These are phyloP conservation scores for Moesziomyces sp. DNA, from an alignment of 1,284 basidiomycete species.

Conservation along the genomic window DNA sequence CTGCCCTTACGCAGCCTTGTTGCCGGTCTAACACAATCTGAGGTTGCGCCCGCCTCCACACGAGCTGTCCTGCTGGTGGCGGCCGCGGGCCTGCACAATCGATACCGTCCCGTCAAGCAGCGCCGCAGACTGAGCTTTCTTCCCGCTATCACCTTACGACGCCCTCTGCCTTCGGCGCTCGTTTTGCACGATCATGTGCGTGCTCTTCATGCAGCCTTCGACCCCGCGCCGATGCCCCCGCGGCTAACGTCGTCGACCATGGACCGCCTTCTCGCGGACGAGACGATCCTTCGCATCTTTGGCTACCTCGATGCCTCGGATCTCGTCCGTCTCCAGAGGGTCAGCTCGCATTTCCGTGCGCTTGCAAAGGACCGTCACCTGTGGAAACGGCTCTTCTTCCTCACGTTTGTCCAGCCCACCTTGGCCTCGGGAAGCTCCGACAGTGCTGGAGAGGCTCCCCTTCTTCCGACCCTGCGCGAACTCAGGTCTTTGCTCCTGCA, in stretches of 20 bases:
- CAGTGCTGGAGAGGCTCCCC: background rate
- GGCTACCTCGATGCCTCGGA: slow-evolving; percentile 28
- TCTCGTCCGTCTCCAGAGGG: slow-evolving; percentile 24
- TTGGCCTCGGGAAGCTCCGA: background rate
- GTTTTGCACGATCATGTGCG: too few species aligned
- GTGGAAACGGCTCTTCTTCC: slow-evolving; percentile 42
- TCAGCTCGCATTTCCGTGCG: slow-evolving; percentile 17
- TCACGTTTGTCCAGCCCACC: slow-evolving; percentile 23
- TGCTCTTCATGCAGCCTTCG: background rate
- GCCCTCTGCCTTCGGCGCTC: too few species aligned
- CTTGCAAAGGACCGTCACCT: slow-evolving; percentile 47
- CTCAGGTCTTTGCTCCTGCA: slow-evolving; percentile 37
- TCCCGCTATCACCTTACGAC: too few species aligned
- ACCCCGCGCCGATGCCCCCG: too few species aligned
- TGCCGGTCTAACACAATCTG: too few species aligned
- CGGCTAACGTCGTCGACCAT: background rate
- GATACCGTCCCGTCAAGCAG: too few species aligned
- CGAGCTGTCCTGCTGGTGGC: too few species aligned
- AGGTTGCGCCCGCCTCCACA: too few species aligned
- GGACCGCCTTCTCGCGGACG: slow-evolving; percentile 30
- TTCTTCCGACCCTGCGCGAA: slow-evolving; percentile 33
- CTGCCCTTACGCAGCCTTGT: too few species aligned
- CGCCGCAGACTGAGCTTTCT: too few species aligned
- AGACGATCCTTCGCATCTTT: slow-evolving; percentile 29
- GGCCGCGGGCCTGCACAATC: too few species aligned